These are phyloP conservation scores for Hypsizygus ulmarius DNA, from an alignment of 1,284 basidiomycete species.

Conservation along the genomic window DNA sequence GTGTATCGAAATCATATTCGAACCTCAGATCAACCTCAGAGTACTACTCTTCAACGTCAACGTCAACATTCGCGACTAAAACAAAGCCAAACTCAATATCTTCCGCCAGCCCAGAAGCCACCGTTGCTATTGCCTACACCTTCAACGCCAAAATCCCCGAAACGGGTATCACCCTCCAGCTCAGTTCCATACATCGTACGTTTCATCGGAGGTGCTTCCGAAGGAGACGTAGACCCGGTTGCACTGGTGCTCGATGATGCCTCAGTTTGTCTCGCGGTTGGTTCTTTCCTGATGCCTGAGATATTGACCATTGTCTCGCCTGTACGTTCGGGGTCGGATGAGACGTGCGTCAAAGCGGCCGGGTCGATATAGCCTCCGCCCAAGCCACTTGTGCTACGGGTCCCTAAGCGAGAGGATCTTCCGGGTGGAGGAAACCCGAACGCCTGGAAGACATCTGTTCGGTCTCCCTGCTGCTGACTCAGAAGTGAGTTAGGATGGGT, in stretches of 20 bases:
- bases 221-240: slow-evolving; percentile 15
- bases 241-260: slow-evolving; percentile 23
- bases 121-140: slow-evolving; percentile 51
- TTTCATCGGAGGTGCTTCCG: slow-evolving; percentile 35
- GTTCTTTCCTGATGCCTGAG: slow-evolving; percentile 15
- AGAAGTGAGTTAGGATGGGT: slow-evolving; percentile 23
- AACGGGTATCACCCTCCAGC: slow-evolving; percentile 68
- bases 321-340: slow-evolving; percentile 10
- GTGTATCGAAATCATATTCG: background rate
- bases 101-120: slow-evolving; percentile 57
- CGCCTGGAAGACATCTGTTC: slow-evolving; percentile 41
- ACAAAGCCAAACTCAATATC: slow-evolving; percentile 28
- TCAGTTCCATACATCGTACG: slow-evolving; percentile 82
- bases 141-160: slow-evolving; percentile 78
- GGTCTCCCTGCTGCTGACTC: slow-evolving; percentile 28
- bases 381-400: slow-evolving; percentile 18
- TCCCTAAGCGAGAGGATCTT: slow-evolving; percentile 29
- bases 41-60: too few relatives aligned
- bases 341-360: slow-evolving; percentile 30
- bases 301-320: background rate
- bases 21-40: too few relatives aligned
- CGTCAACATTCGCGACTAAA: too few relatives aligned
- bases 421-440: slow-evolving; percentile 42
- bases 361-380: slow-evolving; percentile 36
- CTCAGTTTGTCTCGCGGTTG: background rate